phyloP scores from a whole-genome alignment of 768 basidiomycete species.

The Tricholoma bakamatsutake region DNA sequence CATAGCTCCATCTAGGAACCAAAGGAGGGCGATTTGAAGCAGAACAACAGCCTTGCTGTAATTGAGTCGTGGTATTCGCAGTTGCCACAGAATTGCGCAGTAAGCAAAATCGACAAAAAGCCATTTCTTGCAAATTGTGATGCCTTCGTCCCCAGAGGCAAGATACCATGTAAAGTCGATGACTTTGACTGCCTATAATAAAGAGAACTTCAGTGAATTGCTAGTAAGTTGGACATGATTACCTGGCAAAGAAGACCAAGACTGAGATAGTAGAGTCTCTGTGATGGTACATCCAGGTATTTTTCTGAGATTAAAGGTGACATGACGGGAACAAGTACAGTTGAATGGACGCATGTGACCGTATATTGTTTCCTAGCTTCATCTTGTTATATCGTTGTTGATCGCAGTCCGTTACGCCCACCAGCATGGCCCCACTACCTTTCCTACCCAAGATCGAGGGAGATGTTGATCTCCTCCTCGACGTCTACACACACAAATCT shows the following conservation, averaged over 20 bases:
- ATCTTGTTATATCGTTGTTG: not conserved
- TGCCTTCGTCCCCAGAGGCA: conserved; percentile 37
- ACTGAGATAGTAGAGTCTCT: conserved; percentile 74
- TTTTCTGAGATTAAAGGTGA: conserved; percentile 58
- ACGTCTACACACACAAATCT: conserved; percentile 49
- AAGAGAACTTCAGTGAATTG: conserved; percentile 4
- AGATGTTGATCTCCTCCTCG: conserved; percentile 47
- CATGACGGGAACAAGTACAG: conserved; percentile 6
- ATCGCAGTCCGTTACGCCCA: not conserved
- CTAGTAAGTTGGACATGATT: not conserved
- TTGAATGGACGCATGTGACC: not conserved
- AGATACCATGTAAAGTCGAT: conserved; percentile 62
- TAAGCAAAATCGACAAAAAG: conserved; percentile 63
- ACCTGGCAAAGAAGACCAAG: conserved; percentile 76
- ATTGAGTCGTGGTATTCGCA: conserved; percentile 70
- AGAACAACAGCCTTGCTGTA: conserved; percentile 59
- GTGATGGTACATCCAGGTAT: conserved; percentile 70
- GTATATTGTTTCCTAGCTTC: not conserved
- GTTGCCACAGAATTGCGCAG: conserved; percentile 46
- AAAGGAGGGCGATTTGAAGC: conserved; percentile 55
- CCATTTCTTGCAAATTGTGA: conserved; percentile 59
- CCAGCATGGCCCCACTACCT: conserved; percentile 28
- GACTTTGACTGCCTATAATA: conserved; percentile 62
- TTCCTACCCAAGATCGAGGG: conserved; percentile 52
- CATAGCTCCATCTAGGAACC: conserved; percentile 61